A percentile compares a stretch with the other conserved stretches of the same genome.
These are phyloP conservation scores for Gossypium arboreum DNA, from an alignment of 345 rosid genomes.

Conservation along the genomic window DNA sequence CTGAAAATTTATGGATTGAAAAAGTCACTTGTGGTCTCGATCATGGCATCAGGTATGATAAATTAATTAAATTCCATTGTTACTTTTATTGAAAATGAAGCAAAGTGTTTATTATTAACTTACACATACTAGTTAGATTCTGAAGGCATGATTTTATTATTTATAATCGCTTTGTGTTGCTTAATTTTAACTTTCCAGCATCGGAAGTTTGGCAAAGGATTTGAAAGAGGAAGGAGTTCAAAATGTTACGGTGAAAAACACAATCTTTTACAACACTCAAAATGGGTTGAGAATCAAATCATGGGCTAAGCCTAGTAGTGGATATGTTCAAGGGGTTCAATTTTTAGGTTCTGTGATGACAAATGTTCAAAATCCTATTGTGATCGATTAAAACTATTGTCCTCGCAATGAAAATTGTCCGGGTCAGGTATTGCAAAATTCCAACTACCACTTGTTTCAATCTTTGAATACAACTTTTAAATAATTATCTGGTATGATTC, in stretches of 20 bases:
- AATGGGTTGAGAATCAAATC: conserved; percentile 62
- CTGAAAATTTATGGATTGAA: conserved; percentile 21
- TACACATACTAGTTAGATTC: neutral
- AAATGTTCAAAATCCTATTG: conserved; percentile 16
- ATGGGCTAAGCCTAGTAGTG: conserved; percentile 21
- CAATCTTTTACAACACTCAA: conserved; percentile 34
- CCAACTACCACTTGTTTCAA: no score
- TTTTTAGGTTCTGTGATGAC: conserved; percentile 35
- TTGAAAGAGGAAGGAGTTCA: neutral
- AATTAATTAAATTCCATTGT: neutral
- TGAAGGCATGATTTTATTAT: neutral
- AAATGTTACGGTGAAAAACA: neutral
- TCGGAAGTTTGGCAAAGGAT: conserved; percentile 47
- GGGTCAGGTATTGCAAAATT: conserved; percentile 21
- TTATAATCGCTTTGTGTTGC: neutral
- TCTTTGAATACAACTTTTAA: no score
- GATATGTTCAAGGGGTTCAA: conserved; percentile 39
- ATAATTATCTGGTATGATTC: neutral
- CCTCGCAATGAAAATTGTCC: conserved; percentile 49
- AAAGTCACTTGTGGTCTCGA: conserved; percentile 32
- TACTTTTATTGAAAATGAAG: neutral
- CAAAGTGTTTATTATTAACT: neutral
- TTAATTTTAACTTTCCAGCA: conserved; percentile 30
- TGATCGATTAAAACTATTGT: conserved; percentile 54
- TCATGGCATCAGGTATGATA: conserved; percentile 24